Conservation (phyloP, 2,329 filamentous ascomycete genomes). For the Aspergillus sp. region DNA sequence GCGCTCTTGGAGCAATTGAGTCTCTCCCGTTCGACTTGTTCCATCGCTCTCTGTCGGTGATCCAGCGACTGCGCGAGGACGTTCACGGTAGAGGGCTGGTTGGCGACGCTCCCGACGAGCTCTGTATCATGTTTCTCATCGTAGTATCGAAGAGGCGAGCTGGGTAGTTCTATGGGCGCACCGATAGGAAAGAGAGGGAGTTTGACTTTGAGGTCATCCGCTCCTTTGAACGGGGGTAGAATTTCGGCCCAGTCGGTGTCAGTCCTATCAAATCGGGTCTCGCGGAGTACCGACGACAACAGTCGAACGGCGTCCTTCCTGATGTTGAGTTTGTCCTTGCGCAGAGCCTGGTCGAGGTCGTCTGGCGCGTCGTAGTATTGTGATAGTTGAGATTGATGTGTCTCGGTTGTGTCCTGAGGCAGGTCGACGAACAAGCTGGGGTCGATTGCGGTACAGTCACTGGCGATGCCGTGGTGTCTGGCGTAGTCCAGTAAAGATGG, state of each 20-base stretch:
- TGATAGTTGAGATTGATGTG: constrained; percentile 9
- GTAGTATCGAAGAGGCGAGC: constrained; percentile 7
- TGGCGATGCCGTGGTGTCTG: constrained; percentile 44
- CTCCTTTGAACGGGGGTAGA: constrained; percentile 20
- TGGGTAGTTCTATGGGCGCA: constrained; percentile 44
- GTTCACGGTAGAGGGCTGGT: neutral
- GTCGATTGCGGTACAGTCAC: constrained; percentile 33
- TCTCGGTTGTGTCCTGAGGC: constrained; percentile 8
- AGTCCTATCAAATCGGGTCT: constrained; percentile 11
- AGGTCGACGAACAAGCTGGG: constrained; percentile 18
- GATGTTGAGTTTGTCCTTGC: constrained; percentile 35
- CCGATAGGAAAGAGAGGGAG: constrained; percentile 47
- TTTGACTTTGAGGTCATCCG: constrained; percentile 42
- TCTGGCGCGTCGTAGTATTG: too few species aligned
- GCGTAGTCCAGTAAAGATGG: constrained; percentile 48
- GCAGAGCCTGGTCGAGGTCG: constrained; percentile 10
- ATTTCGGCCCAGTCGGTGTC: constrained; percentile 18
- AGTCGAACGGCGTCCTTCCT: constrained; percentile 28
- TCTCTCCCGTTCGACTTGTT: constrained; percentile 21
- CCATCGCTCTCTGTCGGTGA: neutral
- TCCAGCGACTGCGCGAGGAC: neutral
- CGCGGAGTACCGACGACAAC: constrained; percentile 28
- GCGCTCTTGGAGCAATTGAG: constrained; percentile 23
- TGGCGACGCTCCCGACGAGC: neutral
- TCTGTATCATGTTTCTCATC: neutral